Evolutionary conservation across 2,329 filamentous ascomycete genomes (phyloP).

Genomic region (Hysterium pulicare): DNA sequence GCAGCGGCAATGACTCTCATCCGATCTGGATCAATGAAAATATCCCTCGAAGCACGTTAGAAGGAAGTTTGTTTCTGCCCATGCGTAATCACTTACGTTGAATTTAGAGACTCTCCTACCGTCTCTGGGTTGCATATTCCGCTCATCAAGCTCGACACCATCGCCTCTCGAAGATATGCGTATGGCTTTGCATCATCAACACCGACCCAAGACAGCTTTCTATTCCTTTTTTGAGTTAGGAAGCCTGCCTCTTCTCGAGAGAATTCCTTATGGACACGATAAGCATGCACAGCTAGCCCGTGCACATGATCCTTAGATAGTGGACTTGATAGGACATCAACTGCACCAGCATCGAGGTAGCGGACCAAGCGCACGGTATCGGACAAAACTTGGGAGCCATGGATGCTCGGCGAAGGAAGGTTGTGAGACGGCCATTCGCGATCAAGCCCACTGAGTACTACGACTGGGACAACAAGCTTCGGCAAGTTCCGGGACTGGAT

Average conservation of each 20-base stretch:
- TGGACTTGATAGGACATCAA: slow-evolving; percentile 80
- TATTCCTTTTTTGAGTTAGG: slow-evolving; percentile 67
- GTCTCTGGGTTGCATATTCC: slow-evolving; percentile 75
- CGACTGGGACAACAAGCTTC: slow-evolving; percentile 39
- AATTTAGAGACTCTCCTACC: slow-evolving; percentile 59
- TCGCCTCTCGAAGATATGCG: slow-evolving; percentile 83
- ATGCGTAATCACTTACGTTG: slow-evolving; percentile 47
- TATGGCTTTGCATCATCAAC: slow-evolving; percentile 81
- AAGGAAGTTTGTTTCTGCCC: slow-evolving; percentile 1
- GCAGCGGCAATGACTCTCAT: slow-evolving; percentile 63
- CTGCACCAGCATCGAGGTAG: slow-evolving; percentile 81
- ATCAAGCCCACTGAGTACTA: slow-evolving; percentile 38
- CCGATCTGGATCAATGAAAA: slow-evolving; percentile 65
- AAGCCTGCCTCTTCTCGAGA: slow-evolving; percentile 69
- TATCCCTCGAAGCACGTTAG: slow-evolving; percentile 47
- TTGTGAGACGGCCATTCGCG: slow-evolving; percentile 27
- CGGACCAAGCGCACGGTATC: slow-evolving; percentile 59
- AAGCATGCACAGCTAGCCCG: slow-evolving; percentile 76
- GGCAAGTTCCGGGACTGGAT: slow-evolving; percentile 40
- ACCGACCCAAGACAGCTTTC: slow-evolving; percentile 90
- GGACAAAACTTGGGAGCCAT: slow-evolving; percentile 37
- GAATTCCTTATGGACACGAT: slow-evolving; percentile 75
- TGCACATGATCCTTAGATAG: slow-evolving; percentile 70
- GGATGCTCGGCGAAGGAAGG: slow-evolving; percentile 30
- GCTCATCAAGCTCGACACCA: slow-evolving; percentile 89